Evolutionary conservation across 176 grass and related monocot species (phyloP).

Genomic region (Bromus sterilis): DNA sequence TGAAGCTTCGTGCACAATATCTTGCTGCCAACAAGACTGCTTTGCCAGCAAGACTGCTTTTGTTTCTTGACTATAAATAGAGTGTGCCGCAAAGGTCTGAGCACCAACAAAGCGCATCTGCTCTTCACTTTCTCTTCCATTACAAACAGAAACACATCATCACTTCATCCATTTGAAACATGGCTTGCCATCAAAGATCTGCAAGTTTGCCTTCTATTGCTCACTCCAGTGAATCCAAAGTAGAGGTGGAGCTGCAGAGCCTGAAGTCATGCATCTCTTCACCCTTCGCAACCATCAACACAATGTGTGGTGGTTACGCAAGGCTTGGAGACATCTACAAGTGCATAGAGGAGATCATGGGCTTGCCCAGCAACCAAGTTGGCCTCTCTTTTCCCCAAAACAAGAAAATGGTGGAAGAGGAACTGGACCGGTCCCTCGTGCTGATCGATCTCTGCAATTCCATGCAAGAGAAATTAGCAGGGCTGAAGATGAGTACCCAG

Average conservation of each 20-base stretch:
- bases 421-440: slow-evolving; percentile 29
- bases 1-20: not conserved
- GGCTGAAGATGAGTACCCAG: slow-evolving; percentile 16
- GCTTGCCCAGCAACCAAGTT: slow-evolving; percentile 36
- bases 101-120: not conserved
- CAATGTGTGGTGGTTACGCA: not conserved
- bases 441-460: slow-evolving; percentile 32
- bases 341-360: slow-evolving; percentile 23
- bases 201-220: slow-evolving; percentile 30
- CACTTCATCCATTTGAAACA: not conserved
- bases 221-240: slow-evolving; percentile 1
- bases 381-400: slow-evolving; percentile 10
- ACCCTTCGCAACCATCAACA: not conserved
- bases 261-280: slow-evolving; percentile 5
- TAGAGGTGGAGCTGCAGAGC: slow-evolving; percentile 33
- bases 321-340: slow-evolving; percentile 20
- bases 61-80: slow-evolving; percentile 23
- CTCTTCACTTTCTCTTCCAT: not conserved
- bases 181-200: slow-evolving; percentile 44
- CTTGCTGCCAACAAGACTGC: not conserved
- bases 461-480: slow-evolving; percentile 17
- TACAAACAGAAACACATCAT: not conserved
- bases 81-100: not conserved
- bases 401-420: slow-evolving; percentile 23
- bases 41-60: not conserved